Evolutionary conservation across 371 early-diverging fungal genomes (phyloP).

Genomic region (Mortierella sp.): DNA sequence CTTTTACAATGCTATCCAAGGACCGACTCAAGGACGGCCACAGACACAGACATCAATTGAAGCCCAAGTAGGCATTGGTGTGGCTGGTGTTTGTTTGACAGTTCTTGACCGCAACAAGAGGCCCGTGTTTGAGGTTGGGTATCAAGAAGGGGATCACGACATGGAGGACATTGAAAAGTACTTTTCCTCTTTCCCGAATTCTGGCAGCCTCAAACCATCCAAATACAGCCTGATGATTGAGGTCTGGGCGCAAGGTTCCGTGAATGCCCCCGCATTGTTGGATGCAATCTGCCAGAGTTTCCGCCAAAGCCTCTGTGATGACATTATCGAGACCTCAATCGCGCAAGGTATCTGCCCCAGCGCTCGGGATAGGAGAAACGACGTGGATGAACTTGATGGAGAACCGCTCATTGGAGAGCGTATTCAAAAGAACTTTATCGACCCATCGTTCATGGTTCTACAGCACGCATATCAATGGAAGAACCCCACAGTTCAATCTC

Average conservation of each 20-base stretch:
- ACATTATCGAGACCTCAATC: constrained; percentile 68
- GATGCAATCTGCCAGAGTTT: constrained; percentile 63
- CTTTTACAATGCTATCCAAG: constrained; percentile 67
- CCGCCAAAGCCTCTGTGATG: constrained; percentile 75
- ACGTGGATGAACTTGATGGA: constrained; percentile 37
- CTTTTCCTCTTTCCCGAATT: constrained; percentile 38
- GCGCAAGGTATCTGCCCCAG: constrained; percentile 55
- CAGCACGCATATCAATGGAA: constrained; percentile 60
- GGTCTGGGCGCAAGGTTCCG: constrained; percentile 76
- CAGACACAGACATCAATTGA: constrained; percentile 70
- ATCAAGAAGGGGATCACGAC: constrained; percentile 45
- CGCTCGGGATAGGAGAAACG: constrained; percentile 44
- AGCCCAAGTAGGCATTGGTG: constrained; percentile 74
- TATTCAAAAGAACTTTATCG: constrained; percentile 61
- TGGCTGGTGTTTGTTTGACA: constrained; percentile 74
- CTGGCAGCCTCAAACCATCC: constrained; percentile 17
- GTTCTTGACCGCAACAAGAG: constrained; percentile 59
- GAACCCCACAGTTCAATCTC: constrained; percentile 67
- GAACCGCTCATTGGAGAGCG: constrained; percentile 58
- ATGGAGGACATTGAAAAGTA: constrained; percentile 40
- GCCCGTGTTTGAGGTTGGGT: constrained; percentile 55
- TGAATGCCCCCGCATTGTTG: constrained; percentile 63
- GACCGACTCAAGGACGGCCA: too few species aligned
- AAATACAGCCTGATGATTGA: constrained; percentile 67
- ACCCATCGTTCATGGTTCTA: constrained; percentile 62